A percentile compares a stretch with the other conserved stretches of the same genome.
These are phyloP conservation scores for Lepidium africanum DNA, from an alignment of 345 rosid genomes.

Conservation along the genomic window DNA sequence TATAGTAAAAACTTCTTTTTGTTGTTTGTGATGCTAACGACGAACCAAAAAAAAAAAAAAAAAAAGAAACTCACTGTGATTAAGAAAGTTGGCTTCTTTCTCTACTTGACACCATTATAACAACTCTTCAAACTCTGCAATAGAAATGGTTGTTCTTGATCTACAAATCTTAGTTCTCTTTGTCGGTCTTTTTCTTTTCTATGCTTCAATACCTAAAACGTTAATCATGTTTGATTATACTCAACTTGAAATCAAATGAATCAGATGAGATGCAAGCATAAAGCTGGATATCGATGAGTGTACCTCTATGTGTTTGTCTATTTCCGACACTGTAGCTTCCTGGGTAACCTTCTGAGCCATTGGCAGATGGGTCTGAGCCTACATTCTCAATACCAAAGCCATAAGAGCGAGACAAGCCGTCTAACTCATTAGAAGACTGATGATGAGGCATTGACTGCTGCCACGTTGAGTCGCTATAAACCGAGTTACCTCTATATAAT, in stretches of 20 bases:
- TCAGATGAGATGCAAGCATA: background rate
- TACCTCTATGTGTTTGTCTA: conserved; percentile 87
- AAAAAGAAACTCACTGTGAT: conserved; percentile 22
- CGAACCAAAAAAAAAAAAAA: background rate
- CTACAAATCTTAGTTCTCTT: conserved; percentile 24
- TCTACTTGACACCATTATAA: conserved; percentile 15
- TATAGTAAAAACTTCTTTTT: background rate
- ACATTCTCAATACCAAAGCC: conserved; percentile 57
- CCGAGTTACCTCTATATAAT: conserved; percentile 48
- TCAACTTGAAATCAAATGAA: background rate
- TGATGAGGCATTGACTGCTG: conserved; percentile 25
- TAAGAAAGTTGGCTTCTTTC: conserved; percentile 19
- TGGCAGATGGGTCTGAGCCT: conserved; percentile 54
- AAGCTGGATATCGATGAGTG: background rate
- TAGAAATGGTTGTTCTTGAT: conserved; percentile 7
- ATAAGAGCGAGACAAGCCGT: conserved; percentile 50
- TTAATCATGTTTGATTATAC: background rate
- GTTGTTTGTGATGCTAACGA: conserved; percentile 14
- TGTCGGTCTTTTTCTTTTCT: background rate
- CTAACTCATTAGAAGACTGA: conserved; percentile 52
- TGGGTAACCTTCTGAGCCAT: conserved; percentile 60
- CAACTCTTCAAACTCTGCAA: conserved; percentile 23
- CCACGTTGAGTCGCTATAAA: conserved; percentile 77
- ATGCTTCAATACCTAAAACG: conserved; percentile 28
- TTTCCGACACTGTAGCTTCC: conserved; percentile 64